Conservation (phyloP, 208 protist species). For the Histomonas meleagridis region DNA sequence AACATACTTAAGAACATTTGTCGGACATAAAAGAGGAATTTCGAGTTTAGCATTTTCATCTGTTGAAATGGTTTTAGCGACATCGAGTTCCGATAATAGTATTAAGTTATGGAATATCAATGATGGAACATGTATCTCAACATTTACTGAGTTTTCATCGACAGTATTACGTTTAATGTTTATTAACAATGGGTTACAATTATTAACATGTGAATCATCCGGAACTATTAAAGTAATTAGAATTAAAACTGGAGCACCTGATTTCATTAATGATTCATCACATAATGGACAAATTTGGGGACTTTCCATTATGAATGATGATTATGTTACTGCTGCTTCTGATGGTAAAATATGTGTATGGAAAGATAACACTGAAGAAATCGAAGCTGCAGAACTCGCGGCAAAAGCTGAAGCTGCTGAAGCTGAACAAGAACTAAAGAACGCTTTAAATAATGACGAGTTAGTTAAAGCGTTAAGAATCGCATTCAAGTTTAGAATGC, state of each 20-base stretch:
- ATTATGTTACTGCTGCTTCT: neutral
- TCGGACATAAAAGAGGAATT: slow-evolving; percentile 40
- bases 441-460: neutral
- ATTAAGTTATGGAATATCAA: slow-evolving; percentile 40
- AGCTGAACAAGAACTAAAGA: neutral
- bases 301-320: neutral
- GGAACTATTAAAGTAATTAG: neutral
- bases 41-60: slow-evolving; percentile 43
- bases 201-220: neutral
- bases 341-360: neutral
- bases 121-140: slow-evolving; percentile 41
- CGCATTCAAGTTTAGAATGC: neutral
- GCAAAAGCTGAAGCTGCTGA: neutral
- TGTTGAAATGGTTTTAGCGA: slow-evolving; percentile 35
- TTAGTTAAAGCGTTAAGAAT: neutral
- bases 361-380: slow-evolving; percentile 22
- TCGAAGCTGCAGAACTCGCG: neutral
- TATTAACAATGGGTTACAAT: neutral
- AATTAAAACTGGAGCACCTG: neutral
- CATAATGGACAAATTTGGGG: neutral
- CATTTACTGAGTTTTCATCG: slow-evolving; percentile 34
- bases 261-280: neutral
- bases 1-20: slow-evolving; percentile 2
- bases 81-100: slow-evolving; percentile 38
- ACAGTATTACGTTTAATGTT: neutral